Base-by-base conservation (phyloP, 2,329 filamentous ascomycete species). In the Lachnellula arida region DNA sequence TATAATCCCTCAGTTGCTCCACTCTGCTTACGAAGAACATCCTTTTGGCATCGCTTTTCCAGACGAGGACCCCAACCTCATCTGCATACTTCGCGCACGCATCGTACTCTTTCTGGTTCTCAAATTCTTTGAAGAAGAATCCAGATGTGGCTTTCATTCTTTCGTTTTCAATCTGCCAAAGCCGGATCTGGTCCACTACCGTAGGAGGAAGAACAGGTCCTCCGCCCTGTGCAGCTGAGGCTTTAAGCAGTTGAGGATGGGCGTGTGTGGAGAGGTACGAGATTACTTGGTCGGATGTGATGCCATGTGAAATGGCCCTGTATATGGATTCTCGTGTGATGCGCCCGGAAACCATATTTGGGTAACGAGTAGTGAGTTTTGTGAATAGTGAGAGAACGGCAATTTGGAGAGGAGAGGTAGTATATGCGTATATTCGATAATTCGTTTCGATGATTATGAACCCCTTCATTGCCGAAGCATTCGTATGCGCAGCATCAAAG, bases 371-470 rank as follows among this genome's bases (percentile, higher is more conserved):
- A 65, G 87, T 87, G 53, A 99, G 85, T 57, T 88, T 87, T 50
- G 87, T 84, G 75, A 99, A 99, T 61, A 99, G 87, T 40, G 87
- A 86, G 46, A 99, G 85, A 58, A 99, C 91, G 53, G 91, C 91
- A 62, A 97, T 99, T 72, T 97, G 93, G 0, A 99, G 83, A 0
- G 92, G 90, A 0, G 91, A 96, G 35, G 88, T 87, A 6, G 95
- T 97, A 76, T 99, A 99, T 34, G 94, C 94, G 75, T 99, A 99
- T 64, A 99, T 76, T 25, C 94, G 89, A 76, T 97, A 97, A 75
- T 99, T 99, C 8, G 94, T 99, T 76, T 99, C 94, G 63, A 99
- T 84, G 67, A 99, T 92, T 69, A 99, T 91, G 75, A 91, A 94
- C 60, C 92, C 92, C 66, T 86, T 85, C 60, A 78, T 73, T 17